phyloP scores from a whole-genome alignment of 345 rosid species.

The Salix arbutifolia region DNA sequence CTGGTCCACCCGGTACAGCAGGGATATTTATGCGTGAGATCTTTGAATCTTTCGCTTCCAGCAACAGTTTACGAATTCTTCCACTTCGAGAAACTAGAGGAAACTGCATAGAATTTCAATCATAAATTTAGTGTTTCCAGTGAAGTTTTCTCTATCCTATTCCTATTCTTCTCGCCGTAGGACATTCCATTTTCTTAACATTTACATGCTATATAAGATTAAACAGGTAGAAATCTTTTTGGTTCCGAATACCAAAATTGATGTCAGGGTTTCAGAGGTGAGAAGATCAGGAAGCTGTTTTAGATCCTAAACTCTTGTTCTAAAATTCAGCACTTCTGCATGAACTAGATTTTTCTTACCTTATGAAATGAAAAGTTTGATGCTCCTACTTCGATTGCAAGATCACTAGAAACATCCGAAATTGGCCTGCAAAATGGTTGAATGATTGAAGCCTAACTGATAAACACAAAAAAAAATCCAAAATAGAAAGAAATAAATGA shows the following conservation, averaged over 20 bases:
- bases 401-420: slow-evolving; percentile 94
- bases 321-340: not conserved
- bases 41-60: slow-evolving; percentile 71
- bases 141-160: not conserved
- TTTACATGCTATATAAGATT: not conserved
- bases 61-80: slow-evolving; percentile 59
- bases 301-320: not conserved
- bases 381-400: slow-evolving; percentile 73
- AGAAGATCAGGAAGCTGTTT: not conserved
- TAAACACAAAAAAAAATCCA: slow-evolving; percentile 8
- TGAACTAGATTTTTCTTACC: slow-evolving; percentile 37
- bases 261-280: not conserved
- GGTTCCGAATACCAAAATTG: not conserved
- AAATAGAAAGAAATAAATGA: slow-evolving; percentile 10
- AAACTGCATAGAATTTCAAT: slow-evolving; percentile 47
- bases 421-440: slow-evolving; percentile 71
- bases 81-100: slow-evolving; percentile 95
- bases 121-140: not conserved
- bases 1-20: slow-evolving; percentile 74
- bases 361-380: slow-evolving; percentile 88
- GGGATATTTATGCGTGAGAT: slow-evolving; percentile 52
- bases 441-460: slow-evolving; percentile 9
- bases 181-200: not conserved
- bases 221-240: not conserved
- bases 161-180: not conserved